A percentile compares a stretch with the other conserved stretches of the same genome.
These are phyloP conservation scores for Chaetomiaceae sp. DNA, from an alignment of 2,329 filamentous ascomycete species.

Conservation along the genomic window DNA sequence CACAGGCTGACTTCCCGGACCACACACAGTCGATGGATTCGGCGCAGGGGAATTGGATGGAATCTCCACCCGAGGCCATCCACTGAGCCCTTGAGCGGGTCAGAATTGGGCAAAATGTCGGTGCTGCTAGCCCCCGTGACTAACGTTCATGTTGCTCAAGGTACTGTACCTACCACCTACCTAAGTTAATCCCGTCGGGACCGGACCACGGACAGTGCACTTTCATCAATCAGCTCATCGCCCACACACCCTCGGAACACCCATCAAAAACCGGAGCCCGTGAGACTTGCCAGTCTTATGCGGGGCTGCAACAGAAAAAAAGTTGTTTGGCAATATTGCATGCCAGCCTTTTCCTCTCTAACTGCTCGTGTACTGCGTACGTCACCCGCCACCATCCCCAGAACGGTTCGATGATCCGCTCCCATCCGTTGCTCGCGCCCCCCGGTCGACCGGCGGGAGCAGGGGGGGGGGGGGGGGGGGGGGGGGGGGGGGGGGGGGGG, in stretches of 20 bases:
- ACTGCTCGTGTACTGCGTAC: too few species aligned
- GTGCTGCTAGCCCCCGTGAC: background rate
- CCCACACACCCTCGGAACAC: constrained; percentile 1
- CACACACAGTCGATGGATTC: too few species aligned
- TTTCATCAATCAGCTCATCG: constrained; percentile 1
- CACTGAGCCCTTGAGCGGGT: background rate
- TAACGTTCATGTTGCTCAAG: too few species aligned
- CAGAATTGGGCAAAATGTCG: background rate
- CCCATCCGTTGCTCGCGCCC: background rate
- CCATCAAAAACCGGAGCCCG: background rate
- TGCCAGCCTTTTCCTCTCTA: too few species aligned
- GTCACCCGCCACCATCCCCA: background rate
- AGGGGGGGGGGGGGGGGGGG: too few species aligned
- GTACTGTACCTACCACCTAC: too few species aligned
- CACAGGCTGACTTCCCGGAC: too few species aligned
- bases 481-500: too few species aligned
- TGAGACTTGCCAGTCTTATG: background rate
- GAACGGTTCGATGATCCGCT: constrained; percentile 1
- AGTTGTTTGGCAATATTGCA: background rate
- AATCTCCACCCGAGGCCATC: background rate
- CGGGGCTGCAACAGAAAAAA: background rate
- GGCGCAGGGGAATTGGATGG: too few species aligned
- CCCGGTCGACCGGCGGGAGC: too few species aligned
- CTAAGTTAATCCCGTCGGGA: background rate
- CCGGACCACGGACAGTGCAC: too few species aligned